Percentiles rank a stretch among this genome's conserved stretches.
These are phyloP conservation scores for Cyberlindnera suaveolens DNA, from an alignment of 805 yeast genomes.

Conservation along the genomic window DNA sequence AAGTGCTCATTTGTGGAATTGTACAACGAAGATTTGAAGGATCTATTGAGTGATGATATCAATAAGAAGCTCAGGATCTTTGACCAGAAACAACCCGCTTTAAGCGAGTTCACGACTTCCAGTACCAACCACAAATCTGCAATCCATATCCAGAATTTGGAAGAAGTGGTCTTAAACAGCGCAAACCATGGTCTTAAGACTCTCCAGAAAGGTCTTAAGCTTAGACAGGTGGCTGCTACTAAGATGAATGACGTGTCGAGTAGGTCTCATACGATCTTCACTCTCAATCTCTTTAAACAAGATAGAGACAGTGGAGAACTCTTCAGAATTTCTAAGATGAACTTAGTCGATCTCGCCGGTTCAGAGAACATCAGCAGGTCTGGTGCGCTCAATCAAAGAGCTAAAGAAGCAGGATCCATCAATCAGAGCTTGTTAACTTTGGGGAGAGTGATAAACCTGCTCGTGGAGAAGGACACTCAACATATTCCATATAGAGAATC, in stretches of 20 bases:
- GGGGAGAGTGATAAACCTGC: constrained; percentile 80
- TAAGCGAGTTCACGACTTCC: constrained; percentile 1
- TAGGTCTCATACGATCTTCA: constrained; percentile 73
- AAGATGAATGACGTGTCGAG: constrained; percentile 69
- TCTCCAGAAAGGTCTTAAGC: constrained; percentile 49
- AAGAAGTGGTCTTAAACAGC: constrained; percentile 50
- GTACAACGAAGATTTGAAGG: constrained; percentile 81
- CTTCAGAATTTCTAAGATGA: constrained; percentile 61
- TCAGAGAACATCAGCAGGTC: constrained; percentile 85
- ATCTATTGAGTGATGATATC: constrained; percentile 43
- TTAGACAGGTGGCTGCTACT: constrained; percentile 64
- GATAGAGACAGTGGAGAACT: constrained; percentile 36
- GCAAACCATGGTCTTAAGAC: constrained; percentile 52
- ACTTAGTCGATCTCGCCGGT: constrained; percentile 92
- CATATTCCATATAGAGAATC: constrained; percentile 88
- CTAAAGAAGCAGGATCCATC: constrained; percentile 90
- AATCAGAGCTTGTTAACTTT: constrained; percentile 82
- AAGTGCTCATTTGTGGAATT: constrained; percentile 79
- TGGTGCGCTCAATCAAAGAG: constrained; percentile 82
- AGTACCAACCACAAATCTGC: constrained; percentile 15
- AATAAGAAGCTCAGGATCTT: constrained; percentile 48
- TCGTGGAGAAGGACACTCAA: constrained; percentile 50
- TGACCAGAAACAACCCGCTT: constrained; percentile 29
- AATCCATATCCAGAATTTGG: constrained; percentile 57
- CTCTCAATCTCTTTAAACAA: constrained; percentile 50